phyloP scores from a whole-genome alignment of 75 land plant species.

The Selaginella moellendorffii region DNA sequence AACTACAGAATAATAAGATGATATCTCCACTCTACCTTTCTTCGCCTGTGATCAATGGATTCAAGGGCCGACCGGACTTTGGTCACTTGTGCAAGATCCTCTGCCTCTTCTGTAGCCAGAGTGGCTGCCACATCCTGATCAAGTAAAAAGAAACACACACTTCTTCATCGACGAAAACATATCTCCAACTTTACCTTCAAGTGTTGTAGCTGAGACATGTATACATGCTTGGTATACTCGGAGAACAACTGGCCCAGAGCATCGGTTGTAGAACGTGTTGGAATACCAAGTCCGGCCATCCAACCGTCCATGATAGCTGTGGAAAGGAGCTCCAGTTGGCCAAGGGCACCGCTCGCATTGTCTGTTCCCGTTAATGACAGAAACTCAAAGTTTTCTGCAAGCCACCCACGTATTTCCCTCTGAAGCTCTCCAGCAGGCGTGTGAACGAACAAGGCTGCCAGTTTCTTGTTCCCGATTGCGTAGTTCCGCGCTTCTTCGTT shows the following conservation, averaged over 20 bases:
- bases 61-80: slow-evolving; percentile 4
- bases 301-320: slow-evolving; percentile 7
- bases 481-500: slow-evolving; percentile 5
- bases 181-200: not conserved
- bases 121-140: slow-evolving; percentile 5
- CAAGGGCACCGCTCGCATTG: not conserved
- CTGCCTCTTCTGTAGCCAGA: slow-evolving; percentile 9
- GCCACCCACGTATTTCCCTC: not conserved
- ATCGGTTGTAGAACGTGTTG: slow-evolving; percentile 1
- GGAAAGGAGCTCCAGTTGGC: slow-evolving; percentile 6
- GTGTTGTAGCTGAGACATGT: slow-evolving; percentile 1
- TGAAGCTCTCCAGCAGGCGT: slow-evolving; percentile 8
- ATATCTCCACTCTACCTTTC: not conserved
- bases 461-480: slow-evolving; percentile 6
- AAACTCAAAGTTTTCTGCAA: slow-evolving; percentile 6
- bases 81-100: slow-evolving; percentile 2
- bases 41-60: not conserved
- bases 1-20: not conserved
- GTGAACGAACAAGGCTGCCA: slow-evolving; percentile 5
- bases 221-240: slow-evolving; percentile 8
- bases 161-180: not conserved
- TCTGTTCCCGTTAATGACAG: not conserved
- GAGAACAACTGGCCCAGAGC: slow-evolving; percentile 1
- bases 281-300: slow-evolving; percentile 9
- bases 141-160: too few relatives aligned